Conservation (phyloP, 768 basidiomycete species). For the Infundibulicybe gibba region DNA sequence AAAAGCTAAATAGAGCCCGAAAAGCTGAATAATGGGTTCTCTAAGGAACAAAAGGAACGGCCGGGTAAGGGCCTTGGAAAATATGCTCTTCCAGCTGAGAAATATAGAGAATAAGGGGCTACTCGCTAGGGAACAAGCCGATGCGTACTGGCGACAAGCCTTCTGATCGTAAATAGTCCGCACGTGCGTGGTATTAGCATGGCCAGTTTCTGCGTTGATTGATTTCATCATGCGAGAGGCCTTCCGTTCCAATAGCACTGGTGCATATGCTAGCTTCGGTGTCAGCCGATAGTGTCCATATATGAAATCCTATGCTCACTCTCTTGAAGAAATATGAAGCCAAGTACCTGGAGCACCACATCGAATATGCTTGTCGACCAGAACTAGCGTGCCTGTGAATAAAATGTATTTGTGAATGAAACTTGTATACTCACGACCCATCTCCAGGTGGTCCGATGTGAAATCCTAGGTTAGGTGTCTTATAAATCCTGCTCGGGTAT, state of each 20-base stretch:
- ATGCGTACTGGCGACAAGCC: neutral
- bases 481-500: neutral
- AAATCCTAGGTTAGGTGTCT: conserved; percentile 34
- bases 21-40: conserved; percentile 67
- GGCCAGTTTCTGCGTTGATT: conserved; percentile 39
- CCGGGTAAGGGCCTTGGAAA: conserved; percentile 51
- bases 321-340: conserved; percentile 58
- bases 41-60: conserved; percentile 60
- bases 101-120: neutral
- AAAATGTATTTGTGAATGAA: neutral
- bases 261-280: conserved; percentile 34
- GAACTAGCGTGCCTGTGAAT: conserved; percentile 29
- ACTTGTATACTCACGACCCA: conserved; percentile 55
- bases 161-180: no score
- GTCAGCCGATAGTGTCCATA: neutral
- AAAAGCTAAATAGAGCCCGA: conserved; percentile 68
- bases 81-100: conserved; percentile 48
- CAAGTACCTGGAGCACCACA: conserved; percentile 48
- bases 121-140: neutral
- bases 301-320: conserved; percentile 34
- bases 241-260: conserved; percentile 44
- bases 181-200: neutral
- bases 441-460: conserved; percentile 61
- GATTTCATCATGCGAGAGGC: conserved; percentile 40
- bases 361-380: conserved; percentile 64